These are phyloP conservation scores for Pichia membranifaciens DNA, from an alignment of 805 yeast genomes.

Conservation along the genomic window DNA sequence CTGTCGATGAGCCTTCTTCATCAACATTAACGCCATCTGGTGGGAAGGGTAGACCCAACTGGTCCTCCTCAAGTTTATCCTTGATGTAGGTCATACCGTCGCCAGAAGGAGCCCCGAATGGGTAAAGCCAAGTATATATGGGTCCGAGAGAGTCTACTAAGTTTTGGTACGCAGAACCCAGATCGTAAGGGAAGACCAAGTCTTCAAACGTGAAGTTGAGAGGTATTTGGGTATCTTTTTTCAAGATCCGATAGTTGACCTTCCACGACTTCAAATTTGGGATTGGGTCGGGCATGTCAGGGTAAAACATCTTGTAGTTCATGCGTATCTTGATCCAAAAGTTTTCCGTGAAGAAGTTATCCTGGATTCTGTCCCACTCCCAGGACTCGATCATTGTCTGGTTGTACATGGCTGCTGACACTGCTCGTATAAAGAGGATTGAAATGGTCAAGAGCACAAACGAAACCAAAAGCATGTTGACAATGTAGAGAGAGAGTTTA, in stretches of 20 bases:
- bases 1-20: background rate
- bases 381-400: conserved; percentile 88
- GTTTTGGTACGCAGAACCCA: conserved; percentile 52
- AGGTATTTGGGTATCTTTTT: conserved; percentile 21
- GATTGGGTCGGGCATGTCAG: conserved; percentile 23
- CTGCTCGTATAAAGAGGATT: conserved; percentile 55
- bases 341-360: conserved; percentile 51
- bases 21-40: conserved; percentile 62
- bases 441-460: conserved; percentile 59
- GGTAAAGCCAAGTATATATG: conserved; percentile 58
- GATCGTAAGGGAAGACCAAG: conserved; percentile 78
- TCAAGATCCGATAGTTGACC: conserved; percentile 19
- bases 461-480: conserved; percentile 48
- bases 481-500: conserved; percentile 50
- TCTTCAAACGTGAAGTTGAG: conserved; percentile 50
- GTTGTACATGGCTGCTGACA: conserved; percentile 53
- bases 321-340: conserved; percentile 45
- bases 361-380: conserved; percentile 80
- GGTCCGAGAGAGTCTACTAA: conserved; percentile 53
- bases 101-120: conserved; percentile 60
- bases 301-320: conserved; percentile 38
- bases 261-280: conserved; percentile 47
- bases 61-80: conserved; percentile 53
- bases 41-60: conserved; percentile 82
- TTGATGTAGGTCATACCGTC: conserved; percentile 55